Evolutionary conservation across 345 rosid genomes (phyloP), one percentile per base, ranked within the genome.

Genomic region (Hibiscus mutabilis): DNA sequence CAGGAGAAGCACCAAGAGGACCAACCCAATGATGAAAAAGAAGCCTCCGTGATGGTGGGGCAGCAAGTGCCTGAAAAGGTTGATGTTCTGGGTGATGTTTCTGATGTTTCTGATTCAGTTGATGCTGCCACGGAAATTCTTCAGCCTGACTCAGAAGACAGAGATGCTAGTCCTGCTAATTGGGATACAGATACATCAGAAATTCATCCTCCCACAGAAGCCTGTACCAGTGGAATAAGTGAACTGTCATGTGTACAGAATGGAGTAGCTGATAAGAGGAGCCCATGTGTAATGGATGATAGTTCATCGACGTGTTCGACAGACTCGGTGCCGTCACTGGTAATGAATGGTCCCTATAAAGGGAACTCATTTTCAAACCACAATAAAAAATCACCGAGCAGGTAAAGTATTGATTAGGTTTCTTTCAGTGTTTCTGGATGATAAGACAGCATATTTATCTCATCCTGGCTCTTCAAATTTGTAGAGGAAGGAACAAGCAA

Each of bases 171-270:
- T 75, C 85, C 86, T 75, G 87, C 79, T 73, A 83, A 86, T 68
- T 90, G 98, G 97, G 99, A 90, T 75, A 86, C 88, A 29, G 96
- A 95, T 70, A 64, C 89, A 76, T 85, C 94, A 68, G 99, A 95
- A 84, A 76, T 81, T 69, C 86, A 75, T 78, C 88, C 85, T 63
- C 84, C 84, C 19, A 66, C 82, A 10, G 91, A 91, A 78, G 85
- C 82, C 80, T 68, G 81, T 77, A 82, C 86, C 76, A 80, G 87
- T 77, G 86, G 82, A 71, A 76, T 81, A 71, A 77, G 77, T 77
- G 80, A 83, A 73, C 76, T 88, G 51, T 80, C 87, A 56, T 83
- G 91, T 66, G 82, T 79, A 49, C 89, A 87, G 22, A 86, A 8
- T 53, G 58, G 91, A 73, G 70, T 73, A 66, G 60, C 80, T 55